Conservation (phyloP, 1,284 basidiomycete genomes). For the Termitomyces sp. region DNA sequence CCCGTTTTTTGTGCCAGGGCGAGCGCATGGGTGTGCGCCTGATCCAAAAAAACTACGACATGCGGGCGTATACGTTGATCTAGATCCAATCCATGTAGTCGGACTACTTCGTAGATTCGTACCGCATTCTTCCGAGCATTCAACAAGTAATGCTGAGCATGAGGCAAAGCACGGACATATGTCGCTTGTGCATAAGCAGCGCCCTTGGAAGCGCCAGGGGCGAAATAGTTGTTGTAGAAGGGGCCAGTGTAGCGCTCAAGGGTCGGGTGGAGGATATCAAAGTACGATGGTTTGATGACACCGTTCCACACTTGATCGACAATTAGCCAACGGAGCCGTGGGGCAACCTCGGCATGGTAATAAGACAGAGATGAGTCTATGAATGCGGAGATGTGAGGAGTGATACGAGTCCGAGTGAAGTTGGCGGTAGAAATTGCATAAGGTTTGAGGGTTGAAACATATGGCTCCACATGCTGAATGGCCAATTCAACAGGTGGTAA, state of each 20-base stretch:
- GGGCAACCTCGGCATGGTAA: conserved; percentile 34
- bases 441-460: conserved; percentile 26
- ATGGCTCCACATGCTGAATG: conserved; percentile 9
- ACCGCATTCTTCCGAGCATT: neutral
- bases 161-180: conserved; percentile 2
- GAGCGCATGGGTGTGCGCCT: neutral
- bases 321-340: conserved; percentile 31
- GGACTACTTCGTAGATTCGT: neutral
- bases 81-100: neutral
- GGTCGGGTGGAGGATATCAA: conserved; percentile 14
- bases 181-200: neutral
- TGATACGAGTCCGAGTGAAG: conserved; percentile 19
- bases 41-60: neutral
- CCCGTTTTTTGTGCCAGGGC: conserved; percentile 1
- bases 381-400: conserved; percentile 24
- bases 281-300: conserved; percentile 18
- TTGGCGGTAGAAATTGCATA: conserved; percentile 19
- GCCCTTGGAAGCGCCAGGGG: conserved; percentile 1
- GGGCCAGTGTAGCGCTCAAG: conserved; percentile 14
- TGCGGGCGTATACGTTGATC: conserved; percentile 6
- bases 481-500: conserved; percentile 24
- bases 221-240: conserved; percentile 8
- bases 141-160: neutral
- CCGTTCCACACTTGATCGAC: conserved; percentile 25
- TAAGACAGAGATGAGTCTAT: conserved; percentile 11